Evolutionary conservation across 1,284 basidiomycete species (phyloP), one percentile per base, ranked within the genome.

Genomic region (Sanghuangporus sanghuang): DNA sequence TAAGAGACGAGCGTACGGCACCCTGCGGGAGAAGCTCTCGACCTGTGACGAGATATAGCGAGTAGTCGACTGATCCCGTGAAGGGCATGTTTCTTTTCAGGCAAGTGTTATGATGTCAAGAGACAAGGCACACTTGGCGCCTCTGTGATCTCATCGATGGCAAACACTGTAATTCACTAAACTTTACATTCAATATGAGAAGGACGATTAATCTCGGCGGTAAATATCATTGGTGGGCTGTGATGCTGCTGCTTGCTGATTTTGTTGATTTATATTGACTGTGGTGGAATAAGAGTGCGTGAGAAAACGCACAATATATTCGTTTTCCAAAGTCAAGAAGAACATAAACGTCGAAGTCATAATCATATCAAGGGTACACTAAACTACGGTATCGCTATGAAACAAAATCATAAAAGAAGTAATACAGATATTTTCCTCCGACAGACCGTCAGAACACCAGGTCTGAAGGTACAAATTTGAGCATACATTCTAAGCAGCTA

Each of bases 31-130:
- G 80, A 0, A 95, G 77, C 54, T 90, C 85, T 64, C 95, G 80
- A 16, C 90, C 90, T 2, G 94, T 96, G 12, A 97, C 93, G 52
- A 97, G 83, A 75, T 95, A 95, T 12, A 95, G 73, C 0, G 89
- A 87, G 74, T 92, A 92, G 73, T 95, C 89, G 55, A 61, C 14
- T 52, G 55, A 36, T 35, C 18, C 56, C 35, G 49, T 39, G 21
- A 48, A 58, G 18, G 27, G 35, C 53, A 54, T 54, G 8, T 12
- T 38, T n/a, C n/a, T n/a, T n/a, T n/a, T 46, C 7, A 5, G 5
- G 21, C 9, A 7, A 7, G 7, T n/a, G 44, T 32, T 38, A 38
- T 54, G 53, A 38, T 54, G 53, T 38, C 53, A 54, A 54, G 53
- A 46, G 44, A 1, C 44, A 46, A n/a, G 21, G 44, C 11, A 11